These are phyloP conservation scores for Geranium brycei DNA, from an alignment of 345 rosid genomes.

Conservation along the genomic window DNA sequence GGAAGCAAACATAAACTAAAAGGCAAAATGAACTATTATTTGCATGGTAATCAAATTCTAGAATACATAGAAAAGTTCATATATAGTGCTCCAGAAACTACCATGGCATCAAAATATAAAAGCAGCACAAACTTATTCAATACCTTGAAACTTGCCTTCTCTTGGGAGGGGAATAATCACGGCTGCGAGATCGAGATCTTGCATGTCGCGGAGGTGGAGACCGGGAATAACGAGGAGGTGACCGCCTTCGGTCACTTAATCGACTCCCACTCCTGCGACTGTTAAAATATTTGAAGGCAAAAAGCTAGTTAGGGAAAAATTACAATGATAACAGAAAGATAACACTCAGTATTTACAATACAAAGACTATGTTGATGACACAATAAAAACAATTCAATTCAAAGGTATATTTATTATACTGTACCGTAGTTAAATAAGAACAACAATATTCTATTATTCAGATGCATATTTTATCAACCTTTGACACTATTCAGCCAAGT, in stretches of 20 bases:
- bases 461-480: too few species aligned
- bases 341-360: not conserved
- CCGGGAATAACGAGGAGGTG: conserved; percentile 55
- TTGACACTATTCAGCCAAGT: too few species aligned
- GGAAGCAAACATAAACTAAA: too few species aligned
- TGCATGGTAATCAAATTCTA: too few species aligned
- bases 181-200: conserved; percentile 51
- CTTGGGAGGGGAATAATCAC: conserved; percentile 45
- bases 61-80: too few species aligned
- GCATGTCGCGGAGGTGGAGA: conserved; percentile 69
- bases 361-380: too few species aligned
- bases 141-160: conserved; percentile 53
- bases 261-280: conserved; percentile 28
- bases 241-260: conserved; percentile 38
- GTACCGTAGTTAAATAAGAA: too few species aligned
- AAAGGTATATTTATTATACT: too few species aligned
- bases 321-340: not conserved
- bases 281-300: not conserved
- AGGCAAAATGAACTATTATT: too few species aligned
- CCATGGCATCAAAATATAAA: not conserved
- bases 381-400: too few species aligned
- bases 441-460: too few species aligned
- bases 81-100: too few species aligned
- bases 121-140: conserved; percentile 34
- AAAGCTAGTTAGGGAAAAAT: not conserved